Percentiles rank a stretch among this genome's conserved stretches.
phyloP scores from a whole-genome alignment of 208 protist species.

The Phytomonas sp. region DNA sequence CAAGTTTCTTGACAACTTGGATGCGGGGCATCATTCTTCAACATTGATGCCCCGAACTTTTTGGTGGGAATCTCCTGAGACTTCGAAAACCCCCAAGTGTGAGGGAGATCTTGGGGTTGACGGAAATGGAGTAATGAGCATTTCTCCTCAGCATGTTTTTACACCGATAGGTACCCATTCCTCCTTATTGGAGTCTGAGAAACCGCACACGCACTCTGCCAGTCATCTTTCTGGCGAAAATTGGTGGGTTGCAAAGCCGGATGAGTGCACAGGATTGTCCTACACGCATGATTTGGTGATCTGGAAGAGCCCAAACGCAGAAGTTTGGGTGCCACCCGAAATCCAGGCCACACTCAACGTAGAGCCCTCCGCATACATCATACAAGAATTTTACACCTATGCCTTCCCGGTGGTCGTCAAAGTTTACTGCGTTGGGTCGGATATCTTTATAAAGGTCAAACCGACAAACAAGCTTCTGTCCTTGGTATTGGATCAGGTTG shows the following conservation, averaged over 20 bases:
- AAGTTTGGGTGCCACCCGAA: constrained; percentile 17
- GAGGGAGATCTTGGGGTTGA: background rate
- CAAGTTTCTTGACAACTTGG: constrained; percentile 29
- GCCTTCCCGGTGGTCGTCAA: constrained; percentile 75
- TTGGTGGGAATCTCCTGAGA: constrained; percentile 21
- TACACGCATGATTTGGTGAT: constrained; percentile 74
- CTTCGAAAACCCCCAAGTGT: background rate
- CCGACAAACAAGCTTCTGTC: constrained; percentile 41
- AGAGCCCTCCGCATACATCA: constrained; percentile 36
- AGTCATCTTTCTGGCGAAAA: background rate
- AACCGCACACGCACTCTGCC: background rate
- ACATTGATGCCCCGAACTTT: constrained; percentile 52
- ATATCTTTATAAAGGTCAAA: constrained; percentile 51
- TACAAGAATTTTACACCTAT: constrained; percentile 58
- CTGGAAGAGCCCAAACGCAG: constrained; percentile 24
- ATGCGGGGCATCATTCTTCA: constrained; percentile 14
- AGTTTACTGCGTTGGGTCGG: constrained; percentile 64
- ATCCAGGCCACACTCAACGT: constrained; percentile 30
- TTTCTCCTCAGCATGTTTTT: background rate
- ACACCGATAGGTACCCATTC: constrained; percentile 20
- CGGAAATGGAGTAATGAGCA: background rate
- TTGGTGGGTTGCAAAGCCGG: constrained; percentile 79
- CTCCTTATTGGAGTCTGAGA: constrained; percentile 11
- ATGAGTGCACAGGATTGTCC: constrained; percentile 60
- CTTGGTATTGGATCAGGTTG: background rate